These are phyloP conservation scores for Corniculantispora saksenae DNA, from an alignment of 2,329 filamentous ascomycete species.

Conservation along the genomic window DNA sequence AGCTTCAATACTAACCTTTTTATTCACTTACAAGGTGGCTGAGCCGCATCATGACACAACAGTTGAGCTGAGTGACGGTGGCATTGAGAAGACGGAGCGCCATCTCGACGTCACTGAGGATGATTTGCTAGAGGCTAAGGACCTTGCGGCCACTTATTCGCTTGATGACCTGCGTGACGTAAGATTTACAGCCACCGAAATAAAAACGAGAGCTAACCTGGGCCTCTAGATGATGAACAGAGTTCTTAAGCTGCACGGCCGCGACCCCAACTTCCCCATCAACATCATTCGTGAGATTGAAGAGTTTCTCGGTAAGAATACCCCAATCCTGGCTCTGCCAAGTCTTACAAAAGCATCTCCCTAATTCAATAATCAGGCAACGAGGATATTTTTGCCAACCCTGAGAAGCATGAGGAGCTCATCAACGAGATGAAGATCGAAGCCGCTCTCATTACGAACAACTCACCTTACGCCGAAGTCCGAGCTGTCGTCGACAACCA, in stretches of 20 bases:
- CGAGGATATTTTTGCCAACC: conserved; percentile 25
- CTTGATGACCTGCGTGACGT: conserved; percentile 36
- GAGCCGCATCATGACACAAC: background rate
- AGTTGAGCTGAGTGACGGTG: background rate
- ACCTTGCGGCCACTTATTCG: conserved; percentile 35
- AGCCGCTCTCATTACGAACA: conserved; percentile 34
- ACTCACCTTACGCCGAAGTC: conserved; percentile 44
- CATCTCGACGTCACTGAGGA: conserved; percentile 42
- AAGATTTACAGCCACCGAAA: conserved; percentile 7
- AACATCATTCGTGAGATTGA: conserved; percentile 37
- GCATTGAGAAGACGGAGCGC: conserved; percentile 6
- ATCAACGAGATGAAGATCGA: conserved; percentile 35
- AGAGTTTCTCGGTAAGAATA: conserved; percentile 35
- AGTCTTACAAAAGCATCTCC: background rate
- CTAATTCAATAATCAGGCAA: background rate
- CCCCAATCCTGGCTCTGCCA: background rate
- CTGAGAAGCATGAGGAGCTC: conserved; percentile 29
- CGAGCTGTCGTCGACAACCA: conserved; percentile 46
- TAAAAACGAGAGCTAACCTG: background rate
- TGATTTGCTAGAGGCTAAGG: conserved; percentile 46
- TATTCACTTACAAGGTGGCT: background rate
- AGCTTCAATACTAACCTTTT: background rate
- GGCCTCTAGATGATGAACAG: conserved; percentile 34
- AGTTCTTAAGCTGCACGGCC: conserved; percentile 36
- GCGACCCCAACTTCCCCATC: conserved; percentile 42